A percentile compares a stretch with the other conserved stretches of the same genome.
phyloP scores from a whole-genome alignment of 345 rosid genomes.

The Cardamine occulta region DNA sequence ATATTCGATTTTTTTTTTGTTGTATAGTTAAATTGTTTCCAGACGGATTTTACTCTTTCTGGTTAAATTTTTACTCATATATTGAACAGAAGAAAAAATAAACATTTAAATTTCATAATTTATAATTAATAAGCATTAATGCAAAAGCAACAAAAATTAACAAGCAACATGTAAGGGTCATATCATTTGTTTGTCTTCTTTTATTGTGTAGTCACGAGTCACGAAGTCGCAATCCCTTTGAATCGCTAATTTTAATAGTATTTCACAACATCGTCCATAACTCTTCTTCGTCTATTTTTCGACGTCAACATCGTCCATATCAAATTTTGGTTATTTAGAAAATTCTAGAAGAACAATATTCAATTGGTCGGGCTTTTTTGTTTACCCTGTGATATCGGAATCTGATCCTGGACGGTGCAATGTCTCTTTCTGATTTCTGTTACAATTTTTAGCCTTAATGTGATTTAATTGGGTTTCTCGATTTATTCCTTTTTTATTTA shows the following conservation, averaged over 20 bases:
- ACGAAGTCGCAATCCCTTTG: slow-evolving; percentile 21
- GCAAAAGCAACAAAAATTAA: slow-evolving; percentile 24
- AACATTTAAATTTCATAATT: background rate
- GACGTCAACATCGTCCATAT: slow-evolving; percentile 27
- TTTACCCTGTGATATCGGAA: background rate
- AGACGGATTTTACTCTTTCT: too few species aligned
- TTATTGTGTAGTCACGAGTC: slow-evolving; percentile 34
- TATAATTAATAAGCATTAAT: background rate
- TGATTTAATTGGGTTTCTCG: background rate
- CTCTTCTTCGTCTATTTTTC: background rate
- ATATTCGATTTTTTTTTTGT: background rate
- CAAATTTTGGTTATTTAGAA: slow-evolving; percentile 1
- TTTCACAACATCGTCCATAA: slow-evolving; percentile 24
- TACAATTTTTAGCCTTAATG: background rate
- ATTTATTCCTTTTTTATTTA: background rate
- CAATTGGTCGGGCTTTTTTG: slow-evolving; percentile 14
- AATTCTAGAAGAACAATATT: background rate
- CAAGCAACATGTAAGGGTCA: background rate
- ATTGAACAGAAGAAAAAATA: background rate
- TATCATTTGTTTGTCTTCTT: slow-evolving; percentile 28
- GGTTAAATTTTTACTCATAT: too few species aligned
- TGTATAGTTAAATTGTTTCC: background rate
- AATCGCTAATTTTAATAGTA: background rate
- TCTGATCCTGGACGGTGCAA: slow-evolving; percentile 37
- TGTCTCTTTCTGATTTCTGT: slow-evolving; percentile 13